Evolutionary conservation across 257 asterid genomes (phyloP).

Genomic region (Solanum chaucha): DNA sequence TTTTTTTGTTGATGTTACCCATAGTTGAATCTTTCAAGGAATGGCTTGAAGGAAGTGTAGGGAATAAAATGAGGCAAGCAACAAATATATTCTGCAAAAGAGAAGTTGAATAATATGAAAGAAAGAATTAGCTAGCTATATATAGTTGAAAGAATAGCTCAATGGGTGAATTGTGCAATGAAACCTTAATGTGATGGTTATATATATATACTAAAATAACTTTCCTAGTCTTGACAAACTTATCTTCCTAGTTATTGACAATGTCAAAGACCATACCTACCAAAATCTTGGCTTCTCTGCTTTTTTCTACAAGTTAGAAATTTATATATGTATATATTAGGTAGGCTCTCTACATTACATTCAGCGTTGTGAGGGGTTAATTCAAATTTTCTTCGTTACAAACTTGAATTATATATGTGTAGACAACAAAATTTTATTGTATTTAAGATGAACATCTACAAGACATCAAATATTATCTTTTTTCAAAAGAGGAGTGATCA

Average conservation of each 20-base stretch:
- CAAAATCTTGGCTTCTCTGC: background rate
- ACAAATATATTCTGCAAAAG: conserved; percentile 19
- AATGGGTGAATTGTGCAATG: conserved; percentile 6
- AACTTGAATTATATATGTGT: background rate
- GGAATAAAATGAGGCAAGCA: conserved; percentile 8
- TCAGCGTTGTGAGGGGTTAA: background rate
- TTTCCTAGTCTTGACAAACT: background rate
- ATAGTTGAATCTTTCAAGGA: conserved; percentile 8
- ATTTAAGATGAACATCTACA: background rate
- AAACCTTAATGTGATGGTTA: background rate
- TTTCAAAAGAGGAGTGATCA: background rate
- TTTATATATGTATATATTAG: background rate
- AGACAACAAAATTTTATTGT: background rate
- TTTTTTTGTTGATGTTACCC: conserved; percentile 32
- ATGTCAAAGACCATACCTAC: background rate
- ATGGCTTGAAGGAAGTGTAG: conserved; percentile 9
- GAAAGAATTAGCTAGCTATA: background rate
- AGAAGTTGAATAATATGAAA: background rate
- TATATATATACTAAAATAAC: background rate
- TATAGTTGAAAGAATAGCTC: background rate
- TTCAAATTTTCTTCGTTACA: background rate
- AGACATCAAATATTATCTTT: background rate
- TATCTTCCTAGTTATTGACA: background rate
- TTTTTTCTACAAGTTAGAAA: background rate
- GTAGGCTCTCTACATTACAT: background rate